phyloP scores from a whole-genome alignment of 129 eudicot genomes.

The Flaveria brownii region DNA sequence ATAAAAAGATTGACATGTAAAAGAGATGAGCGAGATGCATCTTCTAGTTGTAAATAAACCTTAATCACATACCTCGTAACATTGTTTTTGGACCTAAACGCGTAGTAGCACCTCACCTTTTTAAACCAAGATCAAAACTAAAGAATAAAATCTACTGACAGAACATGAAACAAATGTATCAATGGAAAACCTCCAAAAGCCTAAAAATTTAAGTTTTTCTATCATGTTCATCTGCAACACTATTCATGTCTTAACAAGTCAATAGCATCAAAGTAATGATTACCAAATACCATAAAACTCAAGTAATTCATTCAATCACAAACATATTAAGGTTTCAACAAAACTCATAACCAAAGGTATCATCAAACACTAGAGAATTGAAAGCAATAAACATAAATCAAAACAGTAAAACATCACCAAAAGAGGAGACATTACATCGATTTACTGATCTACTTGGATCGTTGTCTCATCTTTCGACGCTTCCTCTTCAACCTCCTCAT shows the following conservation, averaged over 20 bases:
- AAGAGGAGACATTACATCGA: not conserved
- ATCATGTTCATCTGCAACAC: not conserved
- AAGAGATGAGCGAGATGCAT: no score
- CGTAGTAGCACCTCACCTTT: no score
- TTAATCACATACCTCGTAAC: no score
- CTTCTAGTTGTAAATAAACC: no score
- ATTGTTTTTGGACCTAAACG: no score
- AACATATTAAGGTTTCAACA: not conserved
- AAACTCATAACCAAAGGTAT: not conserved
- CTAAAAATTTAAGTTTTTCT: not conserved
- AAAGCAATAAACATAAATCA: not conserved
- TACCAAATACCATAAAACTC: not conserved
- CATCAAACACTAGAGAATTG: not conserved
- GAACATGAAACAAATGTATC: not conserved
- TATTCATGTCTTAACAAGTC: not conserved
- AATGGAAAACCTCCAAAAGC: not conserved
- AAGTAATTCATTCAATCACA: not conserved
- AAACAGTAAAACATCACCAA: not conserved
- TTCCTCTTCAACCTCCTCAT: conserved; percentile 66
- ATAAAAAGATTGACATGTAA: no score
- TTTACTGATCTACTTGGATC: not conserved
- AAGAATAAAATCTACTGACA: no score
- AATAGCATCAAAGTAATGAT: not conserved
- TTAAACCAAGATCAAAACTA: no score
- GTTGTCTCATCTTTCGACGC: conserved; percentile 58